Percentiles rank a stretch among this genome's conserved stretches.
Conservation (phyloP, 352 stramenopile genomes). For the Phytophthora multivora region DNA sequence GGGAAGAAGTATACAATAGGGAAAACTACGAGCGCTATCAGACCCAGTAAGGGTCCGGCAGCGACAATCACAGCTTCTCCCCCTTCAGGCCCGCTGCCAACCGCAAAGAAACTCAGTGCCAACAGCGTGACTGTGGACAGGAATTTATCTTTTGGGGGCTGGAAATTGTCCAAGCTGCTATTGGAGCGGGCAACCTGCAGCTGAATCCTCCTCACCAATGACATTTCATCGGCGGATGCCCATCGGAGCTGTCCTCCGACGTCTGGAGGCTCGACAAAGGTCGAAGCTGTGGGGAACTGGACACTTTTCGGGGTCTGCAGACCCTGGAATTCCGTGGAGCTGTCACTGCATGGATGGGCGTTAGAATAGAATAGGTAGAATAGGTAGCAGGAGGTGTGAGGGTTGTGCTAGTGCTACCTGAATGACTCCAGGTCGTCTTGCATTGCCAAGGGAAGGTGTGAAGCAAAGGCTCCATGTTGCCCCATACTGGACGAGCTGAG, state of each 20-base stretch:
- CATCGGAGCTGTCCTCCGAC: conserved; percentile 1
- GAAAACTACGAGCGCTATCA: conserved; percentile 44
- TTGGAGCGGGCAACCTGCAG: conserved; percentile 5
- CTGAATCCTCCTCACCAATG: conserved; percentile 2
- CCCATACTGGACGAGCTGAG: too few species aligned
- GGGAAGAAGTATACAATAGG: conserved; percentile 55
- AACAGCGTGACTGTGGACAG: conserved; percentile 48
- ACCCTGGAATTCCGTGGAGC: conserved; percentile 13
- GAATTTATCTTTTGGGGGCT: conserved; percentile 20
- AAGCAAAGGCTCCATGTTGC: neutral
- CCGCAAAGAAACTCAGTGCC: conserved; percentile 62
- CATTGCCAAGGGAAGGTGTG: neutral
- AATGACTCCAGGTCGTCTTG: conserved; percentile 2
- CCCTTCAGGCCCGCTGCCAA: conserved; percentile 49
- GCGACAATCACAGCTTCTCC: conserved; percentile 52
- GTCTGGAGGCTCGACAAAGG: neutral
- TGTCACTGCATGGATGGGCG: neutral
- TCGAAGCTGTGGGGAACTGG: conserved; percentile 5
- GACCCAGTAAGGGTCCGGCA: conserved; percentile 43
- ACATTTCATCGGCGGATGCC: conserved; percentile 7
- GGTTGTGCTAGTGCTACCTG: conserved; percentile 2
- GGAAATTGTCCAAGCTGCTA: neutral
- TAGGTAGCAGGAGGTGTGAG: neutral
- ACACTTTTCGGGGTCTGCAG: conserved; percentile 10
- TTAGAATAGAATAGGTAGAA: too few species aligned